Conservation (phyloP, 805 yeast species). For the Lipomyces chichibuensis region DNA sequence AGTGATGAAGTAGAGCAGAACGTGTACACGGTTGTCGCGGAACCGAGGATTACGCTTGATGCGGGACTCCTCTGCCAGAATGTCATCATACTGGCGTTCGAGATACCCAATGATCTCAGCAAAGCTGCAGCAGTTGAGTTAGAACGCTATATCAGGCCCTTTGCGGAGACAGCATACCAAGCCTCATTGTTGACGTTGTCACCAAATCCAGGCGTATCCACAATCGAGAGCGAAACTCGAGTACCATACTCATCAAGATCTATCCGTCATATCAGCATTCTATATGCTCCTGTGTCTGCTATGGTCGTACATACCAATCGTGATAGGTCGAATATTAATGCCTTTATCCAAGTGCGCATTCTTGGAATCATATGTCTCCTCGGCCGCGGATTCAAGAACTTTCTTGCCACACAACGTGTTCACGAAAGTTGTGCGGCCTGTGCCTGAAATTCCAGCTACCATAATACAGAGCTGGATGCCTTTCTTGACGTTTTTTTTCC, state of each 20-base stretch:
- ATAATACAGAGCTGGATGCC: constrained; percentile 67
- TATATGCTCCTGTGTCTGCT: background rate
- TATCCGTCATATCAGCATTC: constrained; percentile 38
- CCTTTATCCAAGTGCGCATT: constrained; percentile 47
- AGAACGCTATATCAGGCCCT: constrained; percentile 30
- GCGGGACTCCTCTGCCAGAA: constrained; percentile 73
- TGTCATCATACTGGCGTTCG: constrained; percentile 71
- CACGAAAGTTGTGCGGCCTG: constrained; percentile 74
- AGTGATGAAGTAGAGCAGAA: constrained; percentile 73
- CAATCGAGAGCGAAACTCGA: constrained; percentile 57
- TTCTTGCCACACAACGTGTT: constrained; percentile 64
- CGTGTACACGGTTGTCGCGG: constrained; percentile 75
- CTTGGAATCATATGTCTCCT: constrained; percentile 38
- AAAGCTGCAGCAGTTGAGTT: constrained; percentile 36
- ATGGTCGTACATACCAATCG: constrained; percentile 37
- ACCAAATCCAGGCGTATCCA: constrained; percentile 78
- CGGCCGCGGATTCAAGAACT: constrained; percentile 44
- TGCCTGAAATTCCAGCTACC: constrained; percentile 72
- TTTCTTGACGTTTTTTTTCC: constrained; percentile 64
- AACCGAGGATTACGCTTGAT: constrained; percentile 73
- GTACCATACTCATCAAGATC: constrained; percentile 60
- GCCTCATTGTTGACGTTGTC: constrained; percentile 68
- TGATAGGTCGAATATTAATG: constrained; percentile 51
- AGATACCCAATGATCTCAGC: constrained; percentile 59
- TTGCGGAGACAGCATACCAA: constrained; percentile 45